Evolutionary conservation across 2,329 filamentous ascomycete species (phyloP).

Genomic region (Trichoderma citrinoviride): DNA sequence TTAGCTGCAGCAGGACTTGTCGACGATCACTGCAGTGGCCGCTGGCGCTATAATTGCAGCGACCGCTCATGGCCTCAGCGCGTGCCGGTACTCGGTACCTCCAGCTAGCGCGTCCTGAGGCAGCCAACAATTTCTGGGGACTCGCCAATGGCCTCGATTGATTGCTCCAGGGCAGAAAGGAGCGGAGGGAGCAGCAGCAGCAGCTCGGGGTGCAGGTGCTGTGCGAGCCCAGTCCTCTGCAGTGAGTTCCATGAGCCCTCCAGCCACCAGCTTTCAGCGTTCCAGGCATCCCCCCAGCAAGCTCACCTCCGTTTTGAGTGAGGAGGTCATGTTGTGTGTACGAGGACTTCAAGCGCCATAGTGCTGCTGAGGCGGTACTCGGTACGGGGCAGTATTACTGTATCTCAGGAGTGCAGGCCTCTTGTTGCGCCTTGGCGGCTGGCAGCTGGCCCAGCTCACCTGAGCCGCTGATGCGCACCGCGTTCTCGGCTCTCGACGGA

Average conservation of each 20-base stretch:
- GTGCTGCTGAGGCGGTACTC: background rate
- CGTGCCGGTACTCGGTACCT: constrained; percentile 8
- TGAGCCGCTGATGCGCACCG: background rate
- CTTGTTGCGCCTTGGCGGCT: background rate
- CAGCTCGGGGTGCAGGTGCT: background rate
- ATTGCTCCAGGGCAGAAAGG: constrained; percentile 13
- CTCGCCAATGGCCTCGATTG: constrained; percentile 18
- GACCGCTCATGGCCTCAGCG: background rate
- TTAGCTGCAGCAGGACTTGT: background rate
- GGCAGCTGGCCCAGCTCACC: background rate
- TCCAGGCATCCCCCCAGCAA: background rate
- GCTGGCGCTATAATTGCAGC: no score
- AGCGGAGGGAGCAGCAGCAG: background rate
- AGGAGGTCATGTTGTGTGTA: background rate
- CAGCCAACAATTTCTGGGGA: constrained; percentile 21
- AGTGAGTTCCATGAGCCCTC: background rate
- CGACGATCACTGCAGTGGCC: background rate
- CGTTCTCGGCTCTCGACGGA: no score
- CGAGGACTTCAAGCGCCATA: no score
- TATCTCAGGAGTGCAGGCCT: background rate
- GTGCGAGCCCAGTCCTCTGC: no score
- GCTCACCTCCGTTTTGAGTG: background rate
- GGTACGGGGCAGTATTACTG: background rate
- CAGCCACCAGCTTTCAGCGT: background rate
- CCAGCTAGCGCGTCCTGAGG: constrained; percentile 21